phyloP scores from a whole-genome alignment of 139 green algal genomes.

The Desmodesmus armatus region DNA sequence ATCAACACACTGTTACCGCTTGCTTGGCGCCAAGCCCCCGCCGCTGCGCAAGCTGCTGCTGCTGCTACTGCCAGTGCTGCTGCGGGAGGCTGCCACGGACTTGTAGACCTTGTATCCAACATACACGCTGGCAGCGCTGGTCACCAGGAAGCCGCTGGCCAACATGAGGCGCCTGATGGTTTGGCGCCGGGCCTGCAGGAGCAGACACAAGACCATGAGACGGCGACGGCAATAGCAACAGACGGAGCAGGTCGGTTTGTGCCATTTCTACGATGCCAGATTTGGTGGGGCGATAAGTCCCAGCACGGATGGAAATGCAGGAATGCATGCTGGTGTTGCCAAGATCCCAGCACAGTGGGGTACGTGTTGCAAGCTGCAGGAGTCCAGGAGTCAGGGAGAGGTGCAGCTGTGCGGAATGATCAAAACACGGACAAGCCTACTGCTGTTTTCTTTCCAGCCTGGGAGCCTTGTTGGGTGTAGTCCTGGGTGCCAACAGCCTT shows the following conservation, averaged over 20 bases:
- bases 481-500: no score
- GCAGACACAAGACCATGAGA: background rate
- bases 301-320: background rate
- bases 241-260: background rate
- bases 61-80: conserved; percentile 23
- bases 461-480: no score
- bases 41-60: background rate
- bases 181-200: conserved; percentile 19
- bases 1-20: background rate
- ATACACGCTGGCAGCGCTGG: conserved; percentile 4
- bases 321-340: background rate
- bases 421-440: no score
- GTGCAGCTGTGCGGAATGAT: no score
- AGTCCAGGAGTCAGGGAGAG: background rate
- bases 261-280: background rate
- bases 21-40: background rate
- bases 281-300: background rate
- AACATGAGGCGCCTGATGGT: conserved; percentile 29
- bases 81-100: background rate
- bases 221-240: background rate
- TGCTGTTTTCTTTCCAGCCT: no score
- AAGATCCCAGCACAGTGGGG: no score
- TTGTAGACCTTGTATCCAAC: conserved; percentile 28
- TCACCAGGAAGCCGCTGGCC: conserved; percentile 11
- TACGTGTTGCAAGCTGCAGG: no score